Evolutionary conservation across 495 filamentous ascomycete species (phyloP).

Genomic region (Xylaria castorea): DNA sequence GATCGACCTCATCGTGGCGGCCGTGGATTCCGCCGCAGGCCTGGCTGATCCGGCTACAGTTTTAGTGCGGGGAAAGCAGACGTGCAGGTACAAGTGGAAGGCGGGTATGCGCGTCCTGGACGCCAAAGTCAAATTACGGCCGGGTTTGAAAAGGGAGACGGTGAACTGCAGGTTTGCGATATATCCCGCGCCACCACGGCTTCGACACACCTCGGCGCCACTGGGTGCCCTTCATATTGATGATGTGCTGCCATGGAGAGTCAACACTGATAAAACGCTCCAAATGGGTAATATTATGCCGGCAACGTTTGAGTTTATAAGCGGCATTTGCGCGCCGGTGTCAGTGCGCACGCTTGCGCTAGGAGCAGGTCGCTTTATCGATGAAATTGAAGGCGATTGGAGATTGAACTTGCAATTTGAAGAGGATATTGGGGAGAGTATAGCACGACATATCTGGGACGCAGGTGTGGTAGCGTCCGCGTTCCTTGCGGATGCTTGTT

Average conservation of each 20-base stretch:
- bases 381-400: constrained; percentile 25
- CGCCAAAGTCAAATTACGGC: constrained; percentile 41
- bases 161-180: constrained; percentile 45
- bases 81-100: constrained; percentile 39
- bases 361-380: constrained; percentile 28
- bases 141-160: constrained; percentile 26
- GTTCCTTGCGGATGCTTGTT: constrained; percentile 44
- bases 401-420: constrained; percentile 56
- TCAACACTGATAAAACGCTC: constrained; percentile 17
- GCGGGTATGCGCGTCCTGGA: constrained; percentile 53
- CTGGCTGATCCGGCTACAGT: constrained; percentile 14
- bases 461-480: constrained; percentile 49
- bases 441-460: constrained; percentile 94
- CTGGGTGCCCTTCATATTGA: constrained; percentile 39
- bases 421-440: constrained; percentile 95
- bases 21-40: constrained; percentile 48
- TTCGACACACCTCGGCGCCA: constrained; percentile 11
- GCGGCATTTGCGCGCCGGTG: constrained; percentile 35
- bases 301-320: constrained; percentile 44
- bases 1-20: constrained; percentile 61
- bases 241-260: constrained; percentile 39
- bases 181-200: constrained; percentile 40
- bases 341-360: constrained; percentile 48
- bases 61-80: background rate
- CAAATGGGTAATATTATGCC: constrained; percentile 46